Evolutionary conservation across 345 rosid genomes (phyloP), one percentile per base, ranked within the genome.

Genomic region (Populus nigra): DNA sequence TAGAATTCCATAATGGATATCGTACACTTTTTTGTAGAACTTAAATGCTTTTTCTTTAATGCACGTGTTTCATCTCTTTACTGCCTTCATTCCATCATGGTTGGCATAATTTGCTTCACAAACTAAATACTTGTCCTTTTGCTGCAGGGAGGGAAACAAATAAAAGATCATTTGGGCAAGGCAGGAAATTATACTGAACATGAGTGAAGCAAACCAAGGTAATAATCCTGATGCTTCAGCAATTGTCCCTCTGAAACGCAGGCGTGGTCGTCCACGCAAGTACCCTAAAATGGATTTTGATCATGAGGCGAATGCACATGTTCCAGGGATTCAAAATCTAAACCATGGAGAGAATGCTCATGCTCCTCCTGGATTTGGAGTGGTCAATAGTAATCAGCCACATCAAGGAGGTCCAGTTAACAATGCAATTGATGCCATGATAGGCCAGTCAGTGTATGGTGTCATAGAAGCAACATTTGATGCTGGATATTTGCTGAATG

Each of bases 261-360:
- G 84, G 78, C 96, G 95, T 73, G 98, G 99, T 71, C 97, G 98
- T 4, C 98, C 97, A 7, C 88, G 94, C 59, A 93, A 96, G 82
- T 62, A 84, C 82, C 91, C 88, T n/a, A 85, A 76, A 47, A 62
- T 50, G 29, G 79, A 62, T 71, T 55, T 68, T 65, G 71, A 72
- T 74, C 78, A 29, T 45, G 76, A 73, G 61, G 79, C 75, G 57
- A 73, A 59, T 80, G 78, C 47, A 72, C 74, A 50, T 69, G 74
- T 49, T 35, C 62, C 74, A 15, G 80, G 80, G 70, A 73, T 63
- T 74, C 83, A 57, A 65, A 86, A 80, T 76, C 65, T 75, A 9
- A 76, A 76, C 68, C 73, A 38, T 0, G 81, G 80, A 45, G 87
- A 84, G 67, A 88, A 83, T 80, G 73, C 72, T 72, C 80, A 45